Percentiles rank a stretch among this genome's conserved stretches.
Conservation (phyloP, 192 early-diverging fungal species). For the Physocladia obscura region DNA sequence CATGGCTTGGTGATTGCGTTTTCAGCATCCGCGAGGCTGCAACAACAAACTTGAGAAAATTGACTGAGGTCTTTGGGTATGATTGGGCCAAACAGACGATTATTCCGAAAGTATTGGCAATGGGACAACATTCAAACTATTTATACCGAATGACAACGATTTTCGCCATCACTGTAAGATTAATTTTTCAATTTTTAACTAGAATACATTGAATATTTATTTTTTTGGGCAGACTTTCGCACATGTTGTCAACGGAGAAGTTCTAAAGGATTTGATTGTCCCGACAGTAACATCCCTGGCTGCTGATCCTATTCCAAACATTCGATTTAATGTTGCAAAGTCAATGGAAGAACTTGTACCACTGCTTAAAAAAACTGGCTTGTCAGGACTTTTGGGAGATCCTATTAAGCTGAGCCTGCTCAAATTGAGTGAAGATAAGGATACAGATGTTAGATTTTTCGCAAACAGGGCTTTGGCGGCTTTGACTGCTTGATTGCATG, state of each 20-base stretch:
- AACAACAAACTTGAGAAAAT: slow-evolving; percentile 86
- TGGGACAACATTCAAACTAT: slow-evolving; percentile 91
- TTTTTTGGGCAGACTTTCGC: slow-evolving; percentile 69
- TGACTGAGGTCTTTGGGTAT: slow-evolving; percentile 97
- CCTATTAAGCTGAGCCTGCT: slow-evolving; percentile 78
- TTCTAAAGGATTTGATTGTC: slow-evolving; percentile 84
- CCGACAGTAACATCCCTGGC: slow-evolving; percentile 83
- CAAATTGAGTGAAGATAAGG: slow-evolving; percentile 84
- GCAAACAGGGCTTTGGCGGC: slow-evolving; percentile 65
- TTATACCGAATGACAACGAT: slow-evolving; percentile 97
- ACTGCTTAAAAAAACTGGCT: slow-evolving; percentile 68
- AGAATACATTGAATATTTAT: neutral
- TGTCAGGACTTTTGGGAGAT: slow-evolving; percentile 59
- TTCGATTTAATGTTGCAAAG: slow-evolving; percentile 99
- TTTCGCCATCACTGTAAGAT: slow-evolving; percentile 87
- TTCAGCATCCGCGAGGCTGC: slow-evolving; percentile 98
- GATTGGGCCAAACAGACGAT: slow-evolving; percentile 95
- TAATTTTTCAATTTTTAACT: neutral
- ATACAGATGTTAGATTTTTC: slow-evolving; percentile 93
- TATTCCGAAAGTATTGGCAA: slow-evolving; percentile 89
- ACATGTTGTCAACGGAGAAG: slow-evolving; percentile 79
- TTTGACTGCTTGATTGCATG: slow-evolving; percentile 10
- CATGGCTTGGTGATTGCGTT: slow-evolving; percentile 96
- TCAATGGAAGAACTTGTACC: slow-evolving; percentile 82
- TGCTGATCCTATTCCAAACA: slow-evolving; percentile 96